Conservation (phyloP, 441 rosid species). For the Arabidopsis lyrata region DNA sequence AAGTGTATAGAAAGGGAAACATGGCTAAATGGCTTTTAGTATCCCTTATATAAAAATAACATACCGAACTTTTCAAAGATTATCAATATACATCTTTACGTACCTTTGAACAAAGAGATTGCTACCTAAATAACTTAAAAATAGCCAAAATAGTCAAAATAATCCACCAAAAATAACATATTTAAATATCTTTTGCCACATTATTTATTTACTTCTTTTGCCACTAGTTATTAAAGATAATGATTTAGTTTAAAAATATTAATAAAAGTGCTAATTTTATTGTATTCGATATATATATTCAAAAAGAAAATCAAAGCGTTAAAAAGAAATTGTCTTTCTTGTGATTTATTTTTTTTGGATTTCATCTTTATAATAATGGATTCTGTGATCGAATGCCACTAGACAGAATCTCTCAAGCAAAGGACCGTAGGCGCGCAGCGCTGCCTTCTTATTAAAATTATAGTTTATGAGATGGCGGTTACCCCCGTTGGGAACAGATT, state of each 20-base stretch:
- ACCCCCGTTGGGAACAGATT: conserved; percentile 27
- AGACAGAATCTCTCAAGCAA: too few relatives aligned
- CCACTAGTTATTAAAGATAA: neutral
- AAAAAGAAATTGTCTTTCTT: neutral
- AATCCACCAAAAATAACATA: too few relatives aligned
- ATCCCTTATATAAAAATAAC: neutral
- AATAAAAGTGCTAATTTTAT: too few relatives aligned
- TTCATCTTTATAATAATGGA: neutral
- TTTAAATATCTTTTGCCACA: neutral
- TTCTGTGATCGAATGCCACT: too few relatives aligned
- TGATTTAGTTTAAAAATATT: neutral
- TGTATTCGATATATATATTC: too few relatives aligned
- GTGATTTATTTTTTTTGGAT: neutral
- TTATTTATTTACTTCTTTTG: neutral
- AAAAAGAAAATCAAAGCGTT: too few relatives aligned
- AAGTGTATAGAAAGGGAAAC: neutral
- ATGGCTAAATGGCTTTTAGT: neutral
- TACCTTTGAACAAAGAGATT: neutral
- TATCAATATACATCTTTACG: too few relatives aligned
- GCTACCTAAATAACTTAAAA: neutral
- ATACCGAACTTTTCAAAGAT: neutral
- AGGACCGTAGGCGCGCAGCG: too few relatives aligned
- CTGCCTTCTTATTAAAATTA: neutral
- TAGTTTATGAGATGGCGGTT: conserved; percentile 1
- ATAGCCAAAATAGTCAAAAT: neutral